Evolutionary conservation across 495 filamentous ascomycete species (phyloP).

Genomic region (Daldinia vernicosa): DNA sequence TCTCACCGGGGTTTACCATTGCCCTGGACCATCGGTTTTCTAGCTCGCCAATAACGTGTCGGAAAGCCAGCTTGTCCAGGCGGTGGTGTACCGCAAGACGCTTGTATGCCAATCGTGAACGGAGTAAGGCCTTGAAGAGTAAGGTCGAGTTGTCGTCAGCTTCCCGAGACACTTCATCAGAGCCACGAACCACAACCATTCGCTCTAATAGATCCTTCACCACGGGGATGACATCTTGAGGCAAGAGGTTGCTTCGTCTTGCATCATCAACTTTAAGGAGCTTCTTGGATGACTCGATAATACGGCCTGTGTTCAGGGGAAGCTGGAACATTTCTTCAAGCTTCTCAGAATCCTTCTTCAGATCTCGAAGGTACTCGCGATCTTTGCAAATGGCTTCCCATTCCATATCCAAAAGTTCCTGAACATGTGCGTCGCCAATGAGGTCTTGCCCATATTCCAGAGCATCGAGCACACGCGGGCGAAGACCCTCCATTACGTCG

Average conservation of each 20-base stretch:
- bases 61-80: slow-evolving; percentile 90
- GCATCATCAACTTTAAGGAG: slow-evolving; percentile 89
- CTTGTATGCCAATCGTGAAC: slow-evolving; percentile 91
- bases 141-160: slow-evolving; percentile 87
- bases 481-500: slow-evolving; percentile 86
- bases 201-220: slow-evolving; percentile 79
- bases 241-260: slow-evolving; percentile 86
- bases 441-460: slow-evolving; percentile 90
- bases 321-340: slow-evolving; percentile 85
- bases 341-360: slow-evolving; percentile 60
- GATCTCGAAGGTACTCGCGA: slow-evolving; percentile 76
- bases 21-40: slow-evolving; percentile 85
- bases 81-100: slow-evolving; percentile 83
- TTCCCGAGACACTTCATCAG: slow-evolving; percentile 81
- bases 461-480: slow-evolving; percentile 71
- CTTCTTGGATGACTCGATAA: slow-evolving; percentile 87
- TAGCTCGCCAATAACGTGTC: slow-evolving; percentile 90
- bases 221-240: slow-evolving; percentile 84
- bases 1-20: slow-evolving; percentile 88
- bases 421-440: slow-evolving; percentile 82
- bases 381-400: slow-evolving; percentile 80
- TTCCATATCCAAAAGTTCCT: slow-evolving; percentile 86
- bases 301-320: slow-evolving; percentile 88
- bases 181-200: slow-evolving; percentile 83
- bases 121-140: slow-evolving; percentile 89